Evolutionary conservation across 257 asterid species (phyloP), one percentile per base, ranked within the genome.

Genomic region (Agastache rugosa): DNA sequence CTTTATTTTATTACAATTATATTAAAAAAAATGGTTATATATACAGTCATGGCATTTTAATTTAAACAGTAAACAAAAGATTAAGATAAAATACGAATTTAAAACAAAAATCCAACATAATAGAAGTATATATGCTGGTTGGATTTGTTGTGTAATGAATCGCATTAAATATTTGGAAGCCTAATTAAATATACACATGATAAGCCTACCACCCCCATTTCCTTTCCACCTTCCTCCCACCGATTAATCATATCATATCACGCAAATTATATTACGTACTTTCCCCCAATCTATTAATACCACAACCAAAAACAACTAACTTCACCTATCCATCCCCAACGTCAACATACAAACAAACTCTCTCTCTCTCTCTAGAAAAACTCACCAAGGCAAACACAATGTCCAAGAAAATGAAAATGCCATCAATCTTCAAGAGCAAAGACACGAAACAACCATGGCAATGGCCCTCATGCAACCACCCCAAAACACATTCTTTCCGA

Each of bases 171-270:
- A 69, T 58, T 29, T 15, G 75, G 62, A 79, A 75, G 14, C 75
- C 77, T 67, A 73, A 77, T 79, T 82, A 45, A 84, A 72, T 77
- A 83, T 63, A 75, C 78, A 71, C 86, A 82, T 77, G 84, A 85
- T 72, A 73, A 79, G 84, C 89, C 88, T 72, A 80, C 92, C 86
- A 22, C 31, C 73, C 74, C 66, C 85, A 84, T 82, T 85, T 87
- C 82, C 87, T 83, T 75, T 80, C 90, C 89, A 84, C 87, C 85
- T 80, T 66, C 83, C 84, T 67, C 72, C 71, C 84, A 76, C 67
- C 67, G 15, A 22, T 56, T 25, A 5, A 9, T 54, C 61, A 54
- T 54, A 10, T 54, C 31, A 20, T 54, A 10, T 54, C 31, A 20
- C 22, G 15, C 31, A 9, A 14, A 8, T 54, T 54, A 17, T n/a